phyloP scores from a whole-genome alignment of 257 asterid genomes.

The Dorcoceras hygrometricum region DNA sequence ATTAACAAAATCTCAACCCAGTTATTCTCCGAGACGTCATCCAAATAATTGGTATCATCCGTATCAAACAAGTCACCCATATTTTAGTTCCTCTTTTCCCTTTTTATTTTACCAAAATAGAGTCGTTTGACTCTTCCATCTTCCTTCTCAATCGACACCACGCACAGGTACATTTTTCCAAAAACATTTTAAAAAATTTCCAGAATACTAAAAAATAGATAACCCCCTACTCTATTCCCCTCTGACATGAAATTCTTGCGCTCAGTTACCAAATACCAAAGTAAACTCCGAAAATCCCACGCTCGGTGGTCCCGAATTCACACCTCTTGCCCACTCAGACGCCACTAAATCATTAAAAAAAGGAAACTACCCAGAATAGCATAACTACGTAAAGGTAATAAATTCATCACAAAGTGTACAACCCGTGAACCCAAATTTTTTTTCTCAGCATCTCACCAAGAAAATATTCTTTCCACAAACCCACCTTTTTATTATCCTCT shows the following conservation, averaged over 20 bases:
- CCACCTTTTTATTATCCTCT: background rate
- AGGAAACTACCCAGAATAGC: background rate
- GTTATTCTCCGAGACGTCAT: too few species aligned
- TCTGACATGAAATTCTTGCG: constrained; percentile 17
- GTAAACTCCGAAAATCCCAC: constrained; percentile 2
- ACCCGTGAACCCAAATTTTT: background rate
- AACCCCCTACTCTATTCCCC: constrained; percentile 28
- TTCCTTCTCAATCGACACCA: too few species aligned
- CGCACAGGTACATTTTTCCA: too few species aligned
- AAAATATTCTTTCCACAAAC: constrained; percentile 22
- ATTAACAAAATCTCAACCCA: too few species aligned
- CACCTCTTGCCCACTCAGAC: background rate
- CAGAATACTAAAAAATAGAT: background rate
- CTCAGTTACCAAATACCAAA: constrained; percentile 24
- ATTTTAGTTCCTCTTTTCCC: too few species aligned
- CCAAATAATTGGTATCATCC: too few species aligned
- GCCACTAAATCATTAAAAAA: background rate
- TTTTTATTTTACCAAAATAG: too few species aligned
- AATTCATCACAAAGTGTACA: background rate
- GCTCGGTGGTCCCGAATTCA: background rate
- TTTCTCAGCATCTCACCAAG: constrained; percentile 13
- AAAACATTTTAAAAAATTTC: too few species aligned
- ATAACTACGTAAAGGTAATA: background rate
- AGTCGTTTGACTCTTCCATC: too few species aligned
- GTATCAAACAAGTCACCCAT: too few species aligned